Evolutionary conservation across 116 monocot genomes (phyloP).

Genomic region (Papilionanthe hybrid): DNA sequence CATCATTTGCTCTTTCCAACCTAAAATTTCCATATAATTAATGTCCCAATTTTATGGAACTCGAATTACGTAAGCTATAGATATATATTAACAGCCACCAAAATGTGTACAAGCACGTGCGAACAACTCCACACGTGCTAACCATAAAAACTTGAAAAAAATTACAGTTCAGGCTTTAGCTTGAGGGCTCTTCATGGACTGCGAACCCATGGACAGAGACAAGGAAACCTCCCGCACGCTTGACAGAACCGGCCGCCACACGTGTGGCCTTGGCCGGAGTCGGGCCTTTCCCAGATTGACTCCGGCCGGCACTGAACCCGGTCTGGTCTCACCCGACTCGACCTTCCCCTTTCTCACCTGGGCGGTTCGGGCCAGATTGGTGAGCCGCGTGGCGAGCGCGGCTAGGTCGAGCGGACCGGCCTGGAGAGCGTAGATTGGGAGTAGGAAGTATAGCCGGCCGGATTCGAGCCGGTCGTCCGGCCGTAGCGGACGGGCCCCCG

Average conservation of each 20-base stretch:
- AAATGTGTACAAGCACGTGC: too few species aligned
- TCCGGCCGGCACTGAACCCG: not conserved
- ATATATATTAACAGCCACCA: too few species aligned
- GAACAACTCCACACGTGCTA: too few species aligned
- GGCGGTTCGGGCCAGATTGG: constrained; percentile 30
- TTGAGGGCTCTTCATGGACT: too few species aligned
- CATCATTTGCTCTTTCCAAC: too few species aligned
- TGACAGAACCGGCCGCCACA: constrained; percentile 51
- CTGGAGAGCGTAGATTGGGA: constrained; percentile 50
- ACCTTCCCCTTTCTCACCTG: not conserved
- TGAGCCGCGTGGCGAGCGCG: constrained; percentile 49
- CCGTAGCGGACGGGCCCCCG: constrained; percentile 25
- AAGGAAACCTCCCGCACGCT: constrained; percentile 14
- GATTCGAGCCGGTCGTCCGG: constrained; percentile 47
- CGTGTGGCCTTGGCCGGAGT: constrained; percentile 1
- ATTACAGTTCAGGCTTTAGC: too few species aligned
- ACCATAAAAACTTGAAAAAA: too few species aligned
- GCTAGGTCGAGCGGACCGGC: constrained; percentile 44
- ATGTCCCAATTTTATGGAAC: too few species aligned
- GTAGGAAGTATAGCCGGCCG: constrained; percentile 69
- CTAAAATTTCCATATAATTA: too few species aligned
- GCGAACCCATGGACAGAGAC: too few species aligned
- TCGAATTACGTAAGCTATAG: too few species aligned
- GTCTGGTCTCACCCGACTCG: not conserved
- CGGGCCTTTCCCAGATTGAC: not conserved